A percentile compares a stretch with the other conserved stretches of the same genome.
Evolutionary conservation across 108 stramenopile genomes (phyloP).

Genomic region (Epithemia pelagica): DNA sequence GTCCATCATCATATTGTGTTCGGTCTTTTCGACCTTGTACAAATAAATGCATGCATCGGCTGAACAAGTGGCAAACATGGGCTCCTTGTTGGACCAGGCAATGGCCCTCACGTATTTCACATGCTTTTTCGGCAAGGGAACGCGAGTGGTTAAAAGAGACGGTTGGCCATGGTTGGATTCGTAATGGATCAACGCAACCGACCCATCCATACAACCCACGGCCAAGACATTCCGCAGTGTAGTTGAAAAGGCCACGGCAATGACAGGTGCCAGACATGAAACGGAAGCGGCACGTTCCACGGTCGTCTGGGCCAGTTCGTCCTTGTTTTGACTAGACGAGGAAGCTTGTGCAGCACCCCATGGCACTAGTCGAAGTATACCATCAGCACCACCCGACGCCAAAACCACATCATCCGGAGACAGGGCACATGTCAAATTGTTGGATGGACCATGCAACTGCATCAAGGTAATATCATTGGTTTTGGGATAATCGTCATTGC

Average conservation of each 20-base stretch:
- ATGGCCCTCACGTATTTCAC: slow-evolving; percentile 61
- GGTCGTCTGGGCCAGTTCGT: slow-evolving; percentile 22
- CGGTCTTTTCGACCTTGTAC: slow-evolving; percentile 33
- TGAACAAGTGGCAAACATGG: slow-evolving; percentile 62
- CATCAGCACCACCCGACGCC: slow-evolving; percentile 78
- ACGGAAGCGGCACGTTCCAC: slow-evolving; percentile 34
- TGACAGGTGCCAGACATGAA: slow-evolving; percentile 63
- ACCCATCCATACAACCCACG: slow-evolving; percentile 72
- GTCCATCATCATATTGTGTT: slow-evolving; percentile 15
- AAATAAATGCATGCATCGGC: slow-evolving; percentile 74
- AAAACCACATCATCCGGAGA: slow-evolving; percentile 56
- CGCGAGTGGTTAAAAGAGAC: slow-evolving; percentile 18
- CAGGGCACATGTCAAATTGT: slow-evolving; percentile 60
- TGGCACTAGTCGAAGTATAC: slow-evolving; percentile 29
- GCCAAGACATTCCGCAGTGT: slow-evolving; percentile 43
- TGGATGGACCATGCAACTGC: slow-evolving; percentile 49
- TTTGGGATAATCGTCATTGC: slow-evolving; percentile 50
- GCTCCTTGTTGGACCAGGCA: slow-evolving; percentile 55
- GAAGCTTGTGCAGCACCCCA: slow-evolving; percentile 53
- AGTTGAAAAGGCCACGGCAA: slow-evolving; percentile 57
- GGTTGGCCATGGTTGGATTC: slow-evolving; percentile 13
- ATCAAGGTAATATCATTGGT: slow-evolving; percentile 38
- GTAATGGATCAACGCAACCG: slow-evolving; percentile 42
- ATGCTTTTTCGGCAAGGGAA: slow-evolving; percentile 35
- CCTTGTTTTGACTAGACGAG: slow-evolving; percentile 23